phyloP scores from a whole-genome alignment of 1,139 yeast genomes.

The Yarrowia galli region DNA sequence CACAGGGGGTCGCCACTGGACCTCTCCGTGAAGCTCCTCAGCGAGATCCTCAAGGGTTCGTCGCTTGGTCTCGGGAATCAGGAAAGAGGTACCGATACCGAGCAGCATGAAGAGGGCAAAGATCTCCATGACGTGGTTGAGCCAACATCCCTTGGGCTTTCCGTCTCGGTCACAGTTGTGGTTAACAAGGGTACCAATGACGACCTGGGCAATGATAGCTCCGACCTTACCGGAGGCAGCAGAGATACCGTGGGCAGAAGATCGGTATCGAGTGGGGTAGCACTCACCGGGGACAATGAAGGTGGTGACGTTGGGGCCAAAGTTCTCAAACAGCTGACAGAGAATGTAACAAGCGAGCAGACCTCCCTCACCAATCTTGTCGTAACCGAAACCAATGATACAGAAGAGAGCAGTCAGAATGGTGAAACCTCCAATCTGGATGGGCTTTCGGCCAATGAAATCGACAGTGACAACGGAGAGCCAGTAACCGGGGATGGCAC shows the following conservation, averaged over 20 bases:
- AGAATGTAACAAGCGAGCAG: constrained; percentile 69
- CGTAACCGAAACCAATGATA: constrained; percentile 69
- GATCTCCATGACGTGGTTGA: constrained; percentile 91
- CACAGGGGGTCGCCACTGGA: constrained; percentile 30
- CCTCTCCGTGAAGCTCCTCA: constrained; percentile 37
- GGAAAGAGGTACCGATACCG: constrained; percentile 68
- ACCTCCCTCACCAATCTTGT: constrained; percentile 56
- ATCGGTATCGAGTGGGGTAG: constrained; percentile 97
- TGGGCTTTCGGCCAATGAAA: constrained; percentile 65
- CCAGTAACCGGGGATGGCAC: constrained; percentile 75
- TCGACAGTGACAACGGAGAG: constrained; percentile 65
- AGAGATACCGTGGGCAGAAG: constrained; percentile 96
- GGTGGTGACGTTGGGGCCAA: constrained; percentile 93
- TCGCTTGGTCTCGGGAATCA: constrained; percentile 90
- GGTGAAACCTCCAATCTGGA: constrained; percentile 66
- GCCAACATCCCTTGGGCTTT: constrained; percentile 67
- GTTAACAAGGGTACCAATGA: constrained; percentile 77
- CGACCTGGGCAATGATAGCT: constrained; percentile 79
- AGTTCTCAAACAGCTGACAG: constrained; percentile 71
- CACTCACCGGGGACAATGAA: constrained; percentile 96
- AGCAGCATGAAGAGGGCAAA: constrained; percentile 90
- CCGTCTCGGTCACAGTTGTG: constrained; percentile 69
- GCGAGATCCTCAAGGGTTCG: constrained; percentile 79
- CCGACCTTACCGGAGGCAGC: constrained; percentile 97
- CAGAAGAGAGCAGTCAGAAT: constrained; percentile 66